phyloP scores from a whole-genome alignment of 441 rosid species.

The Aquilaria agallochum region DNA sequence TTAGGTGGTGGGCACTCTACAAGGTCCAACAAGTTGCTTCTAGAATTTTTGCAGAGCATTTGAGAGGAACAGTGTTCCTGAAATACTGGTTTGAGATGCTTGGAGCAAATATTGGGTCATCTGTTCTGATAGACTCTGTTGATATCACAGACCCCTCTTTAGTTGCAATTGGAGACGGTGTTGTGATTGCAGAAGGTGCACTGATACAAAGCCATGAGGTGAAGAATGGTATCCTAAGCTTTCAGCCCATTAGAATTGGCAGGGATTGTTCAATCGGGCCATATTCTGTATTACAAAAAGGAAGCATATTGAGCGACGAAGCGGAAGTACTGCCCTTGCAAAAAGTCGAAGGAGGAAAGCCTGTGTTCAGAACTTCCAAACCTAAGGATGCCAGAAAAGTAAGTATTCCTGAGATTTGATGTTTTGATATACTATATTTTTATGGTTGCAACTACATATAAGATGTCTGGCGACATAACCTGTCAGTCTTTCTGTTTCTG shows the following conservation, averaged over 20 bases:
- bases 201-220: slow-evolving; percentile 68
- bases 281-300: slow-evolving; percentile 61
- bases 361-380: slow-evolving; percentile 24
- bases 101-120: slow-evolving; percentile 64
- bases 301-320: slow-evolving; percentile 45
- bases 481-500: background rate
- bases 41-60: slow-evolving; percentile 56
- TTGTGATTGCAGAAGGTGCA: slow-evolving; percentile 64
- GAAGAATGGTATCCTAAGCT: slow-evolving; percentile 48
- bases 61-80: slow-evolving; percentile 62
- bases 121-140: slow-evolving; percentile 53
- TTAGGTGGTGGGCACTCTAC: slow-evolving; percentile 80
- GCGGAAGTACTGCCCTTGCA: slow-evolving; percentile 49
- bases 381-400: slow-evolving; percentile 29
- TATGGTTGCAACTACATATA: background rate
- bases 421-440: background rate
- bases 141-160: slow-evolving; percentile 66
- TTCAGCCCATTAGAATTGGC: slow-evolving; percentile 48
- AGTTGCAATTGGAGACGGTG: slow-evolving; percentile 63
- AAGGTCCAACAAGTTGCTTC: slow-evolving; percentile 61
- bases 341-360: slow-evolving; percentile 41
- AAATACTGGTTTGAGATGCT: slow-evolving; percentile 64
- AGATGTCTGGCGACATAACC: background rate
- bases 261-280: slow-evolving; percentile 53
- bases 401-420: slow-evolving; percentile 8